A percentile compares a stretch with the other conserved stretches of the same genome.
phyloP scores from a whole-genome alignment of 176 grass and related monocot species.

The Rhipidocladum racemiflorum region DNA sequence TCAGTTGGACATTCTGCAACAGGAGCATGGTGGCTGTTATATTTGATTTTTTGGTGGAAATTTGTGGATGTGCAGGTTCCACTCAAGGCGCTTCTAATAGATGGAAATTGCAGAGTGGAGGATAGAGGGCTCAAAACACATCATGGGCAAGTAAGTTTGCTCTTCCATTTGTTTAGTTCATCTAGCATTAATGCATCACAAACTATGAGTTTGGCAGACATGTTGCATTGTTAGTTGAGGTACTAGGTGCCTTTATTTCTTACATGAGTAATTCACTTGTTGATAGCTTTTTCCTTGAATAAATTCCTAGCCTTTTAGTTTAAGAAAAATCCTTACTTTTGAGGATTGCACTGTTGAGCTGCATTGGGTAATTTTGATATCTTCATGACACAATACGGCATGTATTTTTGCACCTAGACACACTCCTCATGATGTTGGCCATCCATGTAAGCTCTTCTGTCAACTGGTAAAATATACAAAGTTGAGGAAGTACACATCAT shows the following conservation, averaged over 20 bases:
- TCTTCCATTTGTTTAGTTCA: neutral
- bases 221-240: neutral
- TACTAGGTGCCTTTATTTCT: neutral
- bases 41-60: conserved; percentile 25
- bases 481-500: neutral
- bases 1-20: neutral
- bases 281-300: conserved; percentile 1
- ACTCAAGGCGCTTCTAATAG: conserved; percentile 61
- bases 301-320: neutral
- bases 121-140: conserved; percentile 93
- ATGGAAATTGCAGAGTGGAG: conserved; percentile 97
- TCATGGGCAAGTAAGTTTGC: conserved; percentile 75
- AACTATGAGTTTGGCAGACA: neutral
- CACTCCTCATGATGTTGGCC: neutral
- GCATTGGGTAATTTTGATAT: neutral
- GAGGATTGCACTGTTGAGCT: conserved; percentile 2
- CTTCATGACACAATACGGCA: neutral
- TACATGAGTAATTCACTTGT: neutral
- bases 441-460: neutral
- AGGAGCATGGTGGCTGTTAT: conserved; percentile 3
- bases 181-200: neutral
- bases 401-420: conserved; percentile 14
- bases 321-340: neutral
- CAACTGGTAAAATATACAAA: neutral
- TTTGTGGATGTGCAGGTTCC: conserved; percentile 51